Conservation (phyloP, 441 rosid species). For the Hura crepitans region DNA sequence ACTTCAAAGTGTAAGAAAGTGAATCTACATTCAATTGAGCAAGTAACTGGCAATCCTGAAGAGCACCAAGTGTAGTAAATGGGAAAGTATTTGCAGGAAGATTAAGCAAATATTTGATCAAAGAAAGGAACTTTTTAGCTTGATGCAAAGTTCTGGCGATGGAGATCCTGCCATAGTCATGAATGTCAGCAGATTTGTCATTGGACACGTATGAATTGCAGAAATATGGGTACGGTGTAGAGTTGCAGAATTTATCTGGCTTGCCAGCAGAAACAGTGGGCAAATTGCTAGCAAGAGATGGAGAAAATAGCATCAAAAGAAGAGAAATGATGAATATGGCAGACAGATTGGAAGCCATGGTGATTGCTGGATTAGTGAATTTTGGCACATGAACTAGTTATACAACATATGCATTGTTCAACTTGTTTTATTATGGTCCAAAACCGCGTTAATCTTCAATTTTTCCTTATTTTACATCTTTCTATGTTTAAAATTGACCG, state of each 20-base stretch:
- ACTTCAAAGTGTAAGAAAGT: slow-evolving; percentile 26
- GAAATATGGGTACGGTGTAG: slow-evolving; percentile 37
- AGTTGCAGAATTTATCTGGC: slow-evolving; percentile 30
- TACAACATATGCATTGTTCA: background rate
- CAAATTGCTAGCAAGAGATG: slow-evolving; percentile 17
- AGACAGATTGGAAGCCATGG: slow-evolving; percentile 21
- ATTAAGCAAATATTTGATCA: slow-evolving; percentile 18
- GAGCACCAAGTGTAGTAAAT: slow-evolving; percentile 25
- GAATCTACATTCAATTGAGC: slow-evolving; percentile 37
- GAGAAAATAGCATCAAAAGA: slow-evolving; percentile 18
- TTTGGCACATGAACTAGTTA: background rate
- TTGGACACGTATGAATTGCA: slow-evolving; percentile 33
- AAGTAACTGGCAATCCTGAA: slow-evolving; percentile 46
- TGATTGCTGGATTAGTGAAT: background rate
- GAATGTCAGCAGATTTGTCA: slow-evolving; percentile 21
- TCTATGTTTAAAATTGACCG: too few relatives aligned
- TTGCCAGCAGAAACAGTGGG: slow-evolving; percentile 2
- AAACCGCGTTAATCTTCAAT: slow-evolving; percentile 12
- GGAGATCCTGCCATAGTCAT: slow-evolving; percentile 32
- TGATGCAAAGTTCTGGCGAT: slow-evolving; percentile 27
- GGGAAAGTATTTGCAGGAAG: slow-evolving; percentile 17
- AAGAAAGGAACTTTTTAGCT: slow-evolving; percentile 24
- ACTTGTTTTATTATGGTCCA: background rate
- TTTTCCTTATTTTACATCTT: too few relatives aligned
- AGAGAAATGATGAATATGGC: background rate